Evolutionary conservation across 75 land plant species (phyloP).

Genomic region (Selaginella moellendorffii): DNA sequence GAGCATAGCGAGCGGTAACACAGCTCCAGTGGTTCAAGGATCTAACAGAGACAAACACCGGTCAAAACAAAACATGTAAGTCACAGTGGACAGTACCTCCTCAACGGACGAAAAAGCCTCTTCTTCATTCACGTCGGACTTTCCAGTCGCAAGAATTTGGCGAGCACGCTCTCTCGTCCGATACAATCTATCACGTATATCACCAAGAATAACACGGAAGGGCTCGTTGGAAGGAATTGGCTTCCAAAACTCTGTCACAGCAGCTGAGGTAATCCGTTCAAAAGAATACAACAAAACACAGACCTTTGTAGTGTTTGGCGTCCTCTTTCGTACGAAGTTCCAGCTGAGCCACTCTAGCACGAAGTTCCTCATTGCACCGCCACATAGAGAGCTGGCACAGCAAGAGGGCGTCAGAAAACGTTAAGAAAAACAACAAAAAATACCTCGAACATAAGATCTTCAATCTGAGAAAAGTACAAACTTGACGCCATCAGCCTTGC

Average conservation of each 20-base stretch:
- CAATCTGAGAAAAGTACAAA: constrained; percentile 76
- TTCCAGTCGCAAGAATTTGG: constrained; percentile 55
- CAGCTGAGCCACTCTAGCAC: constrained; percentile 47
- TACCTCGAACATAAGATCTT: constrained; percentile 97
- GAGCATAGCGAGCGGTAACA: constrained; percentile 80
- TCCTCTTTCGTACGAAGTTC: constrained; percentile 43
- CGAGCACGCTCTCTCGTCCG: constrained; percentile 79
- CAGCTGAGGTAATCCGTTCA: not conserved
- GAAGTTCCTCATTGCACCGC: constrained; percentile 77
- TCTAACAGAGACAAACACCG: constrained; percentile 22
- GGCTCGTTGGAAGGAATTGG: constrained; percentile 88
- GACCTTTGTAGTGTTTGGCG: constrained; percentile 83
- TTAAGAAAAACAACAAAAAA: not conserved
- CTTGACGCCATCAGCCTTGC: constrained; percentile 92
- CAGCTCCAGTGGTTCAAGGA: constrained; percentile 74
- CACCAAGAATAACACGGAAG: constrained; percentile 77
- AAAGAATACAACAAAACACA: not conserved
- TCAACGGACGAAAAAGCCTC: constrained; percentile 53
- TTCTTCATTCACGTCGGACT: constrained; percentile 66
- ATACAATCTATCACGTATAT: constrained; percentile 79
- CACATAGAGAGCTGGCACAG: constrained; percentile 77
- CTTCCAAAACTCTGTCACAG: constrained; percentile 75
- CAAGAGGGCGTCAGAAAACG: not conserved
- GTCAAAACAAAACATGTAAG: not conserved
- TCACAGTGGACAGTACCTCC: constrained; percentile 30